phyloP scores from a whole-genome alignment of 208 protist genomes.

The Trichomonas gallinae region DNA sequence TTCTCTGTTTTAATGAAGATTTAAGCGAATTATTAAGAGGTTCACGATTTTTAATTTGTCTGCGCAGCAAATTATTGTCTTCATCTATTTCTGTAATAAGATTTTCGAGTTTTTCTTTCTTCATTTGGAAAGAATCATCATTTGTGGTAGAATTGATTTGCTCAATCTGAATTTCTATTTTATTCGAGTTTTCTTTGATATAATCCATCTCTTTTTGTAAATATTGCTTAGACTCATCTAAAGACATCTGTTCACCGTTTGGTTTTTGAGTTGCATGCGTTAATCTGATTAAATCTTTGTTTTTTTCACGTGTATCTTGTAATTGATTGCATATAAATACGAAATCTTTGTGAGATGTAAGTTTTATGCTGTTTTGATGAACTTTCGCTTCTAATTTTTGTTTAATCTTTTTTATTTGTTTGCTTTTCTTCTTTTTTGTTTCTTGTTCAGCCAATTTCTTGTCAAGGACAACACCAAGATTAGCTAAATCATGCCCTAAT shows the following conservation, averaged over 20 bases:
- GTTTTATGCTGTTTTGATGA: not conserved
- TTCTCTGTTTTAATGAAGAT: not conserved
- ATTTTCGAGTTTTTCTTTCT: not conserved
- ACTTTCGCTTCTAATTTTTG: not conserved
- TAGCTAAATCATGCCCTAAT: not conserved
- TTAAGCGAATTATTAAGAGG: not conserved
- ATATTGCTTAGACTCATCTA: not conserved
- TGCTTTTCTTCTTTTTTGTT: not conserved
- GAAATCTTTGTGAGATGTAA: not conserved
- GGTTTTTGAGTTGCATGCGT: not conserved
- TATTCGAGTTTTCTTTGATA: not conserved
- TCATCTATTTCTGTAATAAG: not conserved
- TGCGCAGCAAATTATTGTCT: not conserved
- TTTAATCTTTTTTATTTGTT: not conserved
- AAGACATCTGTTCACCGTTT: not conserved
- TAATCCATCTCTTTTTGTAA: not conserved
- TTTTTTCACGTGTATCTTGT: not conserved
- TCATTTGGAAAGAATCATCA: not conserved
- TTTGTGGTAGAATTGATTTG: not conserved
- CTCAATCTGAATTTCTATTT: not conserved
- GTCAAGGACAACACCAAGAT: not conserved
- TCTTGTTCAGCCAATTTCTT: not conserved
- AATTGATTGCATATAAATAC: not conserved
- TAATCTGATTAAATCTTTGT: not conserved
- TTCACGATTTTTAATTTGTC: not conserved